Conservation (phyloP, 129 eudicot genomes). For the Rutidosis leptorrhynchoides region DNA sequence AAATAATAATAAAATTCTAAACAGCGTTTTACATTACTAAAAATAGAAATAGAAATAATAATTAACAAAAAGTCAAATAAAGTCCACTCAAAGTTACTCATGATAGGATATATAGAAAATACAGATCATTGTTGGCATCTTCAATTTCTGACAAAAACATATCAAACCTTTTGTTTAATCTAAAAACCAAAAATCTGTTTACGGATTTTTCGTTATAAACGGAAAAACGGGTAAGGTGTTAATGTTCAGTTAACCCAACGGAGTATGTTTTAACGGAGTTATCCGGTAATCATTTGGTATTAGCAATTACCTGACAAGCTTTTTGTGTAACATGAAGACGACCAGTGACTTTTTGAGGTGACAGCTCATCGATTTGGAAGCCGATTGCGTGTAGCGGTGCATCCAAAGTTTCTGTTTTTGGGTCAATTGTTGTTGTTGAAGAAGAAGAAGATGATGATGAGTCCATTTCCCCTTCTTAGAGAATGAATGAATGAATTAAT, state of each 20-base stretch:
- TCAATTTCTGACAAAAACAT: not conserved
- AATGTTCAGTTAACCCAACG: too few species aligned
- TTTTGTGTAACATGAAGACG: conserved; percentile 57
- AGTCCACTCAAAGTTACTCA: not conserved
- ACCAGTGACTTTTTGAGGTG: conserved; percentile 64
- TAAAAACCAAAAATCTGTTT: not conserved
- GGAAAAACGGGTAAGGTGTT: too few species aligned
- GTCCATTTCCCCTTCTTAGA: conserved; percentile 5
- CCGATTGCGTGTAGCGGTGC: conserved; percentile 62
- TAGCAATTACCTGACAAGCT: conserved; percentile 61
- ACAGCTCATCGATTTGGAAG: conserved; percentile 51
- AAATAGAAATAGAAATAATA: not conserved
- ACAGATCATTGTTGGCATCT: not conserved
- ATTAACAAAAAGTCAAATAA: too few species aligned
- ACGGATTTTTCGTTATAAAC: too few species aligned
- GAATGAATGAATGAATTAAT: too few species aligned
- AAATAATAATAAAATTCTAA: too few species aligned
- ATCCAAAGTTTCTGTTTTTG: conserved; percentile 56
- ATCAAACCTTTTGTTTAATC: not conserved
- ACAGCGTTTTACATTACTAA: not conserved
- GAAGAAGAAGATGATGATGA: conserved; percentile 13
- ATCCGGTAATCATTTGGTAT: too few species aligned
- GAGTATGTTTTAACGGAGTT: too few species aligned
- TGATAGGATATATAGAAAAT: not conserved
- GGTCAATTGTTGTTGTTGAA: conserved; percentile 7